These are phyloP conservation scores for Cordyceps tenuipes DNA, from an alignment of 2,329 filamentous ascomycete species.

Conservation along the genomic window DNA sequence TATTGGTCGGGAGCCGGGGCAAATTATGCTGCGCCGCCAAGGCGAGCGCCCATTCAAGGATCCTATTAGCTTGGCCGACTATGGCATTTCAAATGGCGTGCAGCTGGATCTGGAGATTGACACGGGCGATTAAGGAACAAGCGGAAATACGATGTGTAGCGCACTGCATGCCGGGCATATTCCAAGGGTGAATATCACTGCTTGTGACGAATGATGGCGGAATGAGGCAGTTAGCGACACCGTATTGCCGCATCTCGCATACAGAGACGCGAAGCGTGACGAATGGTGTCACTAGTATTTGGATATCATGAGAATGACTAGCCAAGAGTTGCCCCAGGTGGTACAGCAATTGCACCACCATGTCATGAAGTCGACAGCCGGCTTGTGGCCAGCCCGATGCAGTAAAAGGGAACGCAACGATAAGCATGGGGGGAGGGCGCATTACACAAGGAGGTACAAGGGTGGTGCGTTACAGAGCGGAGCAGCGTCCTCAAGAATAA, in stretches of 20 bases:
- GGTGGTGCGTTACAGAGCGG: neutral
- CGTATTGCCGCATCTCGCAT: neutral
- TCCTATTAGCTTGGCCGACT: conserved; percentile 77
- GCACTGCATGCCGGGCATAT: neutral
- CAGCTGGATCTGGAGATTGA: conserved; percentile 56
- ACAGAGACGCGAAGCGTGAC: neutral
- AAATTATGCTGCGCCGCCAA: conserved; percentile 87
- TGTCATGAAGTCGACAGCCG: neutral
- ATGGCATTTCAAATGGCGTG: conserved; percentile 88
- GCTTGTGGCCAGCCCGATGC: neutral
- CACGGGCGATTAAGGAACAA: conserved; percentile 42
- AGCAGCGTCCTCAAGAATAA: neutral
- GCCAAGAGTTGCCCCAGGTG: neutral
- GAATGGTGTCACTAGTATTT: neutral
- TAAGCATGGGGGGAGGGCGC: neutral
- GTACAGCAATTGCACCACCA: neutral
- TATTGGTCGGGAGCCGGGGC: conserved; percentile 80
- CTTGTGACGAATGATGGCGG: neutral
- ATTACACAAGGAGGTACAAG: neutral
- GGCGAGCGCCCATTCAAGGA: conserved; percentile 93
- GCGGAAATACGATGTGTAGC: neutral
- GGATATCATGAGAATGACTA: neutral
- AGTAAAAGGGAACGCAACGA: neutral
- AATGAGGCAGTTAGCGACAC: neutral
- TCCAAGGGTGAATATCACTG: neutral